Conservation (phyloP, 192 early-diverging fungal genomes). For the Gigaspora rosea region DNA sequence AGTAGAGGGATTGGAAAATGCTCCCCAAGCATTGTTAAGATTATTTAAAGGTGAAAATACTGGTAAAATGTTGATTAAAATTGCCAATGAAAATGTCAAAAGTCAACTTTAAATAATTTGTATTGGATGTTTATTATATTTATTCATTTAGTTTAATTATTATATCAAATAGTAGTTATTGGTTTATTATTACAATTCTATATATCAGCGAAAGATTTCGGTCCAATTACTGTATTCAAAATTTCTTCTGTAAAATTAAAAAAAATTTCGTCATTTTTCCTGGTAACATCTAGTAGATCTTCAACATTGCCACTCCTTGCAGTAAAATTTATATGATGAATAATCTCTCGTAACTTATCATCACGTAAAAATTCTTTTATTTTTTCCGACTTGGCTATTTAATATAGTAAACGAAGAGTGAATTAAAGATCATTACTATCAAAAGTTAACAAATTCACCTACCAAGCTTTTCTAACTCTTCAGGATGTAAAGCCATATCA, state of each 20-base stretch:
- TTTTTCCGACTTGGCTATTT: slow-evolving; percentile 23
- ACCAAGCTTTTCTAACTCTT: neutral
- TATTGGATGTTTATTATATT: neutral
- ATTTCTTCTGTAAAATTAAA: slow-evolving; percentile 20
- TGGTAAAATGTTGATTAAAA: slow-evolving; percentile 57
- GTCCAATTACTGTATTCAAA: slow-evolving; percentile 6
- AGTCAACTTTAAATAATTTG: slow-evolving; percentile 41
- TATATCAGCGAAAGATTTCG: neutral
- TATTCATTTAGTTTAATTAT: too few relatives aligned
- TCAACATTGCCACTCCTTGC: slow-evolving; percentile 9
- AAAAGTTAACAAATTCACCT: neutral
- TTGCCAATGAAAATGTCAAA: slow-evolving; percentile 33
- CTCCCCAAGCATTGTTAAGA: slow-evolving; percentile 46
- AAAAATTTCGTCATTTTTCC: slow-evolving; percentile 23
- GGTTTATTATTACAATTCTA: neutral
- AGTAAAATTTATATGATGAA: neutral
- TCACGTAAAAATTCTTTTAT: slow-evolving; percentile 26
- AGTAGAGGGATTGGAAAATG: slow-evolving; percentile 54
- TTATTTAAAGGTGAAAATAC: slow-evolving; percentile 55
- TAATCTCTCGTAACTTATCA: slow-evolving; percentile 24
- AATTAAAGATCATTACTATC: neutral
- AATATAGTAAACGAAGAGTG: neutral
- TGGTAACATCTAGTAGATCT: neutral
- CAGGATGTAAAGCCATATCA: neutral
- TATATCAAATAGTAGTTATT: neutral